Base-by-base conservation (phyloP, 257 asterid species). In the Phtheirospermum japonicum region DNA sequence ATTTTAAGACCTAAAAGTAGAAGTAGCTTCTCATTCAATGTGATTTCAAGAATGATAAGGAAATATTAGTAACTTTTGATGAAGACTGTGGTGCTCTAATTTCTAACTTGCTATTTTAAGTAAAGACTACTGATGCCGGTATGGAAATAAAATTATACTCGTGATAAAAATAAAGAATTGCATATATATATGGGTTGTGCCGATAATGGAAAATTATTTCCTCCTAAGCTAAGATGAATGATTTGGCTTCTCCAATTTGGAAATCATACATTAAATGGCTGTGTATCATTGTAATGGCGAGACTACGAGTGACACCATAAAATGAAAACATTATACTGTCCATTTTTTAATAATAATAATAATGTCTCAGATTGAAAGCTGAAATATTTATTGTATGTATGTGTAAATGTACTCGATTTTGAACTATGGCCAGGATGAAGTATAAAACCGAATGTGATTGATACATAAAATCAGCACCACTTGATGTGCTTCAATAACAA, bases 21-120 rank as follows among this genome's bases (percentile, higher is more conserved):
- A 53, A 6, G 37, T 42, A 67, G 63, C 54, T 59, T 59, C 40
- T 48, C 39, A 33, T 46, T 50, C 26, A 40, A 26, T 16, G 43
- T 17, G 62, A n/a, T 59, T 46, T 46, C 31, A 10, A 59, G 43
- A 31, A 46, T 45, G 64, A 58, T 9, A 46, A 45, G 23, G 28
- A 42, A 52, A 52, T 52, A 52, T 20, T 40, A 40, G 37, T 23
- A 26, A 20, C 31, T 19, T 61, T 26, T 39, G 52, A 23, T 42
- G 6, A 18, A 58, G 17, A 58, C 11, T n/a, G 28, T 59, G 36
- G 4, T 23, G 36, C 52, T 59, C 5, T 7, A 40, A 20, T 42
- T 60, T 59, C 28, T 33, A 2, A n/a, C 13, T 6, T 31, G 28
- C 26, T 17, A 31, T 13, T 13, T 33, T 6, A 7, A 31, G n/a